Evolutionary conservation across 805 yeast genomes (phyloP), one percentile per base, ranked within the genome.

Genomic region (Sugiyamaella qingdaonensis): DNA sequence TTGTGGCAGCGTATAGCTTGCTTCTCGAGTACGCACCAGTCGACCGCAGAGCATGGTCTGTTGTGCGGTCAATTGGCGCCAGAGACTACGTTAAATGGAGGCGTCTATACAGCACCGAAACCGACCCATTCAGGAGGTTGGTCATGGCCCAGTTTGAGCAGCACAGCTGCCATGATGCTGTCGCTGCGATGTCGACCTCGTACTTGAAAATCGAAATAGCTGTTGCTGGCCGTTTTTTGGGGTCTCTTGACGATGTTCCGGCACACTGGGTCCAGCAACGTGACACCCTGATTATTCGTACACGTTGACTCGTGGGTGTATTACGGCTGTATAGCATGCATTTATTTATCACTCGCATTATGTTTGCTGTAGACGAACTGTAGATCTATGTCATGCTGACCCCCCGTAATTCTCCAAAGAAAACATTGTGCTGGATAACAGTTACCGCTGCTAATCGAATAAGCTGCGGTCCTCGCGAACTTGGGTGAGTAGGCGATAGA

Each of bases 1-100:
- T 48, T 14, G 36, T 49, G 8, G 58, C 36, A 11, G 66, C 66
- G 8, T 61, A 59, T 33, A 49, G 35, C 16, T 49, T 59, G 14
- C 51, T 58, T 47, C 47, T 42, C 21, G 41, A 19, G 11, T 56
- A 56, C 45, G 37, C 21, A 13, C 52, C 51, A 24, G 33, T 29
- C 8, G 48, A 46, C 27, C 29, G 27, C 13, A 16, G 44, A 9
- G 35, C 49, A 8, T 57, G 54, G 52, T 16, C 42, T 1, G 44
- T 51, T 3, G 18, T 58, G 29, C 27, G 54, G 13, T 54, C 62
- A 3, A 39, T 57, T 41, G 41, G 44, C 2, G 37, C 48, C 2
- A 33, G 37, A 2, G 53, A 60, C 49, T 59, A 45, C 11, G 48
- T 52, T 11, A 14, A 31, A 0, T 60, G 62, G 62, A 32, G 35